Base-by-base conservation (phyloP, 179 eudicot species). In the Silene vulgaris region DNA sequence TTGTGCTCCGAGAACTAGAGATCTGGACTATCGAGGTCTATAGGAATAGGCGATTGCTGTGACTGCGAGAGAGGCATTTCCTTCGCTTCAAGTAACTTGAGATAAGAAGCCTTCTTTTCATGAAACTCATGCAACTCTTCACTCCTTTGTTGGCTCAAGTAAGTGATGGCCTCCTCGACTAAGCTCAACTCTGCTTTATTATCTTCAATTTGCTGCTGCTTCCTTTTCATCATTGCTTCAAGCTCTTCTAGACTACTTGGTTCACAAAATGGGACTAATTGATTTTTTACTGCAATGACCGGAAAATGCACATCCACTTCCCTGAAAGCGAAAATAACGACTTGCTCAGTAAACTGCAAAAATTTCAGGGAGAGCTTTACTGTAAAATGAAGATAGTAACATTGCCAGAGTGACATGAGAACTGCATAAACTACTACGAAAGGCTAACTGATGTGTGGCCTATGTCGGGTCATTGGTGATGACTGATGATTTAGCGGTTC, bases 261-360 rank as follows among this genome's bases (percentile, higher is more conserved):
- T 35, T 37, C 60, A 9, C 8, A 17, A 2, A 11, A 7, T 14
- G 57, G 40, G 8, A 32, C 73, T 59, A 20, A 13, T 20, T 21
- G 77, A 35, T 37, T 57, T 50, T 61, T 70, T 0, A 11, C 23
- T 11, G 64, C 28, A 45, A n/a, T 50, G 35, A 84, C 87, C 0
- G 90, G 89, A 75, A 88, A 90, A 23, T 40, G 74, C 7, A 88
- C 81, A 28, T 77, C 81, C 20, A 82, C 78, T 71, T 81, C 76
- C 82, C 89, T 87, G 85, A 69, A 67, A 72, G n/a, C 1, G 3
- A 2, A 20, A 76, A 43, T 43, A 57, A 37, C 4, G 50, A 66
- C 32, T 54, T 64, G 29, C 62, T 60, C 61, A 28, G 52, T 71
- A 12, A 9, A 8, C 7, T 63, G 17, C 9, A 5, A 14, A 9